Percentiles rank a stretch among this genome's conserved stretches.
Evolutionary conservation across 208 protist genomes (phyloP).

Genomic region (Trypanosoma boissoni): DNA sequence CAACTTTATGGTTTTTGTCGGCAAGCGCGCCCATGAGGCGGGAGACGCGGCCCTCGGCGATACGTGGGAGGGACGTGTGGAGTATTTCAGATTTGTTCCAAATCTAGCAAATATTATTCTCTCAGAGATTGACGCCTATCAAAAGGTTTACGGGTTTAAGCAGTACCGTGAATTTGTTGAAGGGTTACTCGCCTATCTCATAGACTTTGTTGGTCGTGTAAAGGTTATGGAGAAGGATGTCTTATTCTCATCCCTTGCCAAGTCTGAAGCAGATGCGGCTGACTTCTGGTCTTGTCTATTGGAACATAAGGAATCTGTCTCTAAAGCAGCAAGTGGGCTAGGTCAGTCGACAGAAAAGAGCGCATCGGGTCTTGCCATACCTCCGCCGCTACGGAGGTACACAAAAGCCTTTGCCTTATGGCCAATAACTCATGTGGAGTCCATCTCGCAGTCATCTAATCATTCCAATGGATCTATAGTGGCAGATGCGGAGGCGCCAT

Average conservation of each 20-base stretch:
- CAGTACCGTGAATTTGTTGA: conserved; percentile 58
- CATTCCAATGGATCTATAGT: conserved; percentile 1
- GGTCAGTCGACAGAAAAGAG: conserved; percentile 10
- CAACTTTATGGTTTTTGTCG: conserved; percentile 64
- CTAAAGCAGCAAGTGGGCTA: conserved; percentile 5
- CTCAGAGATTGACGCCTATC: conserved; percentile 46
- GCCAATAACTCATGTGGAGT: conserved; percentile 58
- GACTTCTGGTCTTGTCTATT: conserved; percentile 74
- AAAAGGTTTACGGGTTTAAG: conserved; percentile 69
- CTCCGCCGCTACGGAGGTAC: conserved; percentile 60
- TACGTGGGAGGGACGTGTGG: conserved; percentile 48
- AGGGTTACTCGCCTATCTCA: conserved; percentile 51
- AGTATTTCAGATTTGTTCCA: conserved; percentile 72
- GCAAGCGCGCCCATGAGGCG: conserved; percentile 32
- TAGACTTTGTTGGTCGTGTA: conserved; percentile 58
- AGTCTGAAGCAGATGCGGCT: conserved; percentile 47
- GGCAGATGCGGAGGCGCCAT: conserved; percentile 11
- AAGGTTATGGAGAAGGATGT: conserved; percentile 44
- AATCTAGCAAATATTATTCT: conserved; percentile 45
- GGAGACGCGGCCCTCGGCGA: conserved; percentile 10
- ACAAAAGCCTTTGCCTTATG: conserved; percentile 73
- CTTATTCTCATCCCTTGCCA: conserved; percentile 40
- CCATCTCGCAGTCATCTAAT: conserved; percentile 8
- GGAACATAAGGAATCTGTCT: conserved; percentile 33
- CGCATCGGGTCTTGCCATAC: conserved; percentile 34